Evolutionary conservation across 2,329 filamentous ascomycete genomes (phyloP), one percentile per base, ranked within the genome.

Genomic region (Colletotrichum echinochloae): DNA sequence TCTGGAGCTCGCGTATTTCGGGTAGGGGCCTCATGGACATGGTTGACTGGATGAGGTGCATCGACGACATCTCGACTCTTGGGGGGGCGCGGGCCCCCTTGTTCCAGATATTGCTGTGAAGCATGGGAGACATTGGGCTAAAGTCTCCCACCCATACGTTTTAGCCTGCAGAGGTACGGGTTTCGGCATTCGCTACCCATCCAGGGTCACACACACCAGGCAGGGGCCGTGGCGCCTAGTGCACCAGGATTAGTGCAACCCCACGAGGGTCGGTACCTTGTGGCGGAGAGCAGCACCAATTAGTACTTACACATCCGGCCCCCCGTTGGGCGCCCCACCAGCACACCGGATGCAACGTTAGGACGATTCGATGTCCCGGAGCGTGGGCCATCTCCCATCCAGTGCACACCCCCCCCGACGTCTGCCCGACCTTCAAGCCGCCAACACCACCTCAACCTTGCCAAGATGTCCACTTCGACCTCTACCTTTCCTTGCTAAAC

Each of bases 41-140:
- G 72, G 64, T 63, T 64, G 49, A 74, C 66, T 74, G 73, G 73
- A 73, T 71, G 73, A 74, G 72, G 64, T 66, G 65, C 70, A 69
- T 73, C 66, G 68, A 57, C 33, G 48, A 20, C 11, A 18, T 60
- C 59, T 35, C 16, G 26, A 63, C 28, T 62, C 30, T 33, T 16
- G 16, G n/a, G 28, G 33, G 48, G 49, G 57, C 33, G 57, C 52
- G n/a, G 66, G 64, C 68, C 68, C 68, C 68, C 71, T 72, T 65
- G 64, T 72, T 68, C 64, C 56, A 72, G 70, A 72, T 61, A 61
- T 67, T 66, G 62, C 68, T 44, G 64, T 71, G 64, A 62, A 71
- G 64, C 64, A 63, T 68, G 37, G 57, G 30, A n/a, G n/a, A n/a
- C n/a, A n/a, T n/a, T n/a, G n/a, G 16, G 9, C 18, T 30, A 66